Evolutionary conservation across 768 basidiomycete genomes (phyloP).

Genomic region (Holtermanniella nyarrowii): DNA sequence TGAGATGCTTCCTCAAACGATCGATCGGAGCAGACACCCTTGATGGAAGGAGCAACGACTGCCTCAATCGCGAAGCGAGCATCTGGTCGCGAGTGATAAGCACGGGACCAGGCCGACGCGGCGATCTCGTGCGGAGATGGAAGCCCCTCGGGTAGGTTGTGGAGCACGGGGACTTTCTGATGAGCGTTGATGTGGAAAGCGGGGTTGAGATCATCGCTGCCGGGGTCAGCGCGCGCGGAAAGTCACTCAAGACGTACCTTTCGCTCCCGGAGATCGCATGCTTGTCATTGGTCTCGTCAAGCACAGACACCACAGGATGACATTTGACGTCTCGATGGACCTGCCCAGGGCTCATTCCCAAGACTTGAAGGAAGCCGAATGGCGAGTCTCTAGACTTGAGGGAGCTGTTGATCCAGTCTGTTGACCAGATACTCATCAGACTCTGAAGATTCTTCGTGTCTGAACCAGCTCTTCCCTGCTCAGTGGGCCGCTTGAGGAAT

Average conservation of each 20-base stretch:
- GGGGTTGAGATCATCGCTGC: constrained; percentile 41
- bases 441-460: constrained; percentile 53
- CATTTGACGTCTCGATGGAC: constrained; percentile 14
- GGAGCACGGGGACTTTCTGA: constrained; percentile 36
- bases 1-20: constrained; percentile 64
- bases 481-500: constrained; percentile 54
- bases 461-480: constrained; percentile 47
- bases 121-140: constrained; percentile 58
- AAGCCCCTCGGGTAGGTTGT: constrained; percentile 43
- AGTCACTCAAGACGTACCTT: too few relatives aligned
- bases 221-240: not conserved
- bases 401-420: constrained; percentile 66
- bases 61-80: constrained; percentile 79
- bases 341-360: constrained; percentile 56
- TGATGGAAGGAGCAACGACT: constrained; percentile 73
- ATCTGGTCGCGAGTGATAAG: constrained; percentile 67
- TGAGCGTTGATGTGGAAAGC: constrained; percentile 45
- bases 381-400: constrained; percentile 49
- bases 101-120: constrained; percentile 54
- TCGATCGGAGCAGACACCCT: constrained; percentile 61
- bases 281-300: constrained; percentile 7
- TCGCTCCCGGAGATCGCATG: not conserved
- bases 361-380: constrained; percentile 70
- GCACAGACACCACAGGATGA: constrained; percentile 24
- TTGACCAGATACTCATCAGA: constrained; percentile 82